Conservation (phyloP, 2,329 filamentous ascomycete species). For the Bipolaris bicolor region DNA sequence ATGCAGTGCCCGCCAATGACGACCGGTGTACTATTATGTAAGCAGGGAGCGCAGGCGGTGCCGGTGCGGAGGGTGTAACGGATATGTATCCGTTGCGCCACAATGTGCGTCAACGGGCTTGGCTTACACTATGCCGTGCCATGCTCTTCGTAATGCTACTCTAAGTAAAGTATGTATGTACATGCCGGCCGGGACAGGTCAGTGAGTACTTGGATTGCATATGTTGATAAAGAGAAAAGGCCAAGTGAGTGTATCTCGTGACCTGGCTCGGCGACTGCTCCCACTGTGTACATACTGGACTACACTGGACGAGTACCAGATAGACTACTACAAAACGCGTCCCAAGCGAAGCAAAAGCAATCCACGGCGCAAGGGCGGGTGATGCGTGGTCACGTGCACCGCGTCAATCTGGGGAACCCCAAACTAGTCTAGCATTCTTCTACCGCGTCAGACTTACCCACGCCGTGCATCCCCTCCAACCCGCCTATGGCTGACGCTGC, state of each 20-base stretch:
- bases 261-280: not conserved
- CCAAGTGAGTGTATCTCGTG: too few species aligned
- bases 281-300: too few species aligned
- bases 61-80: conserved; percentile 15
- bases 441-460: conserved; percentile 7
- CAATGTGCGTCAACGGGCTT: conserved; percentile 9
- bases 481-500: conserved; percentile 46
- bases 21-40: conserved; percentile 22
- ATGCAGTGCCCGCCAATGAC: conserved; percentile 20
- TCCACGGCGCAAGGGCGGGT: not conserved
- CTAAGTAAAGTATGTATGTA: too few species aligned
- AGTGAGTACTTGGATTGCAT: too few species aligned
- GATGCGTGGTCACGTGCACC: conserved; percentile 20
- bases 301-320: too few species aligned
- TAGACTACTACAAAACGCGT: not conserved
- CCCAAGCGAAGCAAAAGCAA: not conserved
- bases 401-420: conserved; percentile 23
- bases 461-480: conserved; percentile 9
- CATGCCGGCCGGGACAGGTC: too few species aligned
- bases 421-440: conserved; percentile 14
- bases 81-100: conserved; percentile 24
- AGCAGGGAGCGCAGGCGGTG: conserved; percentile 6
- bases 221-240: too few species aligned
- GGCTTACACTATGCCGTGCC: conserved; percentile 4
- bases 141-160: too few species aligned